Evolutionary conservation across 257 asterid species (phyloP), one percentile per base, ranked within the genome.

Genomic region (Vinca minor): DNA sequence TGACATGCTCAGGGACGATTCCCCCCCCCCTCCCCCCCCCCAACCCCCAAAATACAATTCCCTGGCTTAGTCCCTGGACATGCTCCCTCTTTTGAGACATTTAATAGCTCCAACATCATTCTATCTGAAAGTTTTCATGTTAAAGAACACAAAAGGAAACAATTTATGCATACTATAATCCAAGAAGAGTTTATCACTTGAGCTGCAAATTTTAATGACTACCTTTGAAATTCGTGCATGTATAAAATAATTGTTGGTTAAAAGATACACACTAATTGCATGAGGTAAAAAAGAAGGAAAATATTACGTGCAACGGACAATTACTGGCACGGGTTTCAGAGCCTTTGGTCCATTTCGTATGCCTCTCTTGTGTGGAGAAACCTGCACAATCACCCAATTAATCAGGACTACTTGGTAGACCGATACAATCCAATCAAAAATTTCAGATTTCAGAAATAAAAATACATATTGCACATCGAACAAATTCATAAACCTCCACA

Each of bases 301-400:
- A 76, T 42, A 93, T 82, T 87, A 89, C 99, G 15, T 93, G 97
- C 99, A 93, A 32, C 91, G 93, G 54, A 87, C 73, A 69, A 89
- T 93, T 62, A 93, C 97, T 26, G 99, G 99, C 64, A 82, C 83
- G 56, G 97, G 97, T 81, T 93, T 93, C 82, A 93, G 79, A 78
- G 97, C 97, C 84, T 85, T 93, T 11, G 99, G 99, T 74, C 96
- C 99, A 77, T 93, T 93, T 69, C 99, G 71, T 69, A 93, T 84
- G 36, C 95, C 96, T 78, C 79, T 87, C 84, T 84, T 93, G 85
- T 90, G 96, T 41, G 75, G 83, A 72, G 94, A 78, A 64, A 68
- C 74, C 99, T 89, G 94, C 72, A 81, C 23, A 29, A 71, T 59
- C 38, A 41, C 66, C 39, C 67, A 18, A 65, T 69, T 42, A 48